Evolutionary conservation across 2,329 filamentous ascomycete genomes (phyloP).

Genomic region (Sarocladium brachiariae): DNA sequence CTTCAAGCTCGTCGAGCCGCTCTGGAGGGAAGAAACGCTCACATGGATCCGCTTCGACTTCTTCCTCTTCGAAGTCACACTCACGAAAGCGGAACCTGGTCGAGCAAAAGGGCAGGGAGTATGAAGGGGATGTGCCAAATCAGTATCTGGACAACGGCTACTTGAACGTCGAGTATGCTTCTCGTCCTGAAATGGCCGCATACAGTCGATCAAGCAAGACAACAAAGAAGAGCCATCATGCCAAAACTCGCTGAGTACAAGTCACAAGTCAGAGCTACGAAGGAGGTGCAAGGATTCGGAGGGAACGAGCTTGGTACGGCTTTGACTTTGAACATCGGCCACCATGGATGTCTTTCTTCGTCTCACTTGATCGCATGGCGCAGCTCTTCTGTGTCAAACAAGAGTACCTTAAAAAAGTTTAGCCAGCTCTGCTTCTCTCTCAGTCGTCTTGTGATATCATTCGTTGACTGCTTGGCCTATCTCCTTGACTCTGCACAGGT

Average conservation of each 20-base stretch:
- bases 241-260: neutral
- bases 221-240: neutral
- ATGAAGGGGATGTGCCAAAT: neutral
- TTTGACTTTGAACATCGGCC: too few relatives aligned
- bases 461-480: too few relatives aligned
- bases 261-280: neutral
- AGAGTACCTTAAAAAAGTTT: too few relatives aligned
- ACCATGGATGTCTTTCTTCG: too few relatives aligned
- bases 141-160: neutral
- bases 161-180: neutral
- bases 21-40: neutral
- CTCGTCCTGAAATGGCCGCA: neutral
- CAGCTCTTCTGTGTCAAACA: too few relatives aligned
- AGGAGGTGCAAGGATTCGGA: too few relatives aligned
- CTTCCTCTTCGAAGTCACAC: neutral
- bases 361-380: too few relatives aligned
- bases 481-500: too few relatives aligned
- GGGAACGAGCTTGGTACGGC: too few relatives aligned
- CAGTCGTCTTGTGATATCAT: too few relatives aligned
- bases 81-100: neutral
- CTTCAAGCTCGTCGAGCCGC: neutral
- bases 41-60: neutral
- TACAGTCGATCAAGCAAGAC: neutral
- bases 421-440: too few relatives aligned
- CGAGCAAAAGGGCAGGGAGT: neutral